Conservation (phyloP, 2,329 filamentous ascomycete species). For the Alternaria panax region DNA sequence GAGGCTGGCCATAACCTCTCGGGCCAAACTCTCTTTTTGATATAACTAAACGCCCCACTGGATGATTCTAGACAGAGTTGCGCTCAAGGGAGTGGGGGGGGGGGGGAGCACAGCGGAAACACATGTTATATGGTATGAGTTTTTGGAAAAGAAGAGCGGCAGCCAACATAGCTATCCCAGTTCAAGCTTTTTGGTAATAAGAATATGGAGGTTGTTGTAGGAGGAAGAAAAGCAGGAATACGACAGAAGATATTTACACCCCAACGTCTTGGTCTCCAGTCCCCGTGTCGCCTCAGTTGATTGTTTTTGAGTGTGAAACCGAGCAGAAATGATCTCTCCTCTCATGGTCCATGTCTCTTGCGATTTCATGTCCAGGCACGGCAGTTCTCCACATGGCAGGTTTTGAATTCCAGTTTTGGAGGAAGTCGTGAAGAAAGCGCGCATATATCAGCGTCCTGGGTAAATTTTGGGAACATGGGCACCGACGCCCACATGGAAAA, state of each 20-base stretch:
- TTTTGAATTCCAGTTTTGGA: background rate
- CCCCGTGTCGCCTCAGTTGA: background rate
- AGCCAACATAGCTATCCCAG: background rate
- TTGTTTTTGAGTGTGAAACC: no score
- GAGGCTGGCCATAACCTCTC: accelerated
- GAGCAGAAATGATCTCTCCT: background rate
- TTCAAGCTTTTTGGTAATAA: no score
- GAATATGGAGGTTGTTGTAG: background rate
- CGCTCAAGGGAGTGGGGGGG: accelerated
- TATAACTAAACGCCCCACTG: accelerated
- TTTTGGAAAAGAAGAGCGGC: background rate
- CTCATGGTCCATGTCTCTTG: no score
- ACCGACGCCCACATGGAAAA: background rate
- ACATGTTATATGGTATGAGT: background rate
- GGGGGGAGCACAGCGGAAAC: background rate
- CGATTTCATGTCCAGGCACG: background rate
- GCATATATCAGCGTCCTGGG: background rate
- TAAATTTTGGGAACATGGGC: background rate
- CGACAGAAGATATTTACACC: background rate
- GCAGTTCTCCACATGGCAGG: background rate
- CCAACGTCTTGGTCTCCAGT: background rate
- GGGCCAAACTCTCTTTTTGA: accelerated
- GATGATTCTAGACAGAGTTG: background rate
- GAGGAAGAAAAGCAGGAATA: background rate
- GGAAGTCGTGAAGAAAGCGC: background rate